phyloP scores from a whole-genome alignment of 495 filamentous ascomycete species.

The Penicillium robsamsonii region DNA sequence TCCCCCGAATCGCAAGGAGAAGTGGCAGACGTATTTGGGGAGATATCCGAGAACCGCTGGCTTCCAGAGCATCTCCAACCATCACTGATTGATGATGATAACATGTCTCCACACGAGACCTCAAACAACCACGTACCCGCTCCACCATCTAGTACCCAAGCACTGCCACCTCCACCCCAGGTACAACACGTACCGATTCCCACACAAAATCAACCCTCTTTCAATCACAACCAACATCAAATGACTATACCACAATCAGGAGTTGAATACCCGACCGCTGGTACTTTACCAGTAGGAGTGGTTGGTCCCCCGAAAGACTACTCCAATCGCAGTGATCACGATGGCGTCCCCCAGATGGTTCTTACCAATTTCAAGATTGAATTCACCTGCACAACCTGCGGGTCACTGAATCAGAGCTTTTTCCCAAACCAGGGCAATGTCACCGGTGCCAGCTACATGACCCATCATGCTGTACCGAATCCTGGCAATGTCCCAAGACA shows the following conservation, averaged over 20 bases:
- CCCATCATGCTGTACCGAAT: constrained; percentile 28
- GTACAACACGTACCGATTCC: constrained; percentile 25
- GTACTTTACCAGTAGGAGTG: constrained; percentile 22
- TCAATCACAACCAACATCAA: constrained; percentile 22
- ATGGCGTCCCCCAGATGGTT: constrained; percentile 32
- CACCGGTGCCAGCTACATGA: constrained; percentile 33
- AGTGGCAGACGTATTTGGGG: constrained; percentile 22
- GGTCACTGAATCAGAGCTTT: constrained; percentile 46
- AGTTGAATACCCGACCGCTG: constrained; percentile 22
- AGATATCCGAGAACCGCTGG: constrained; percentile 39
- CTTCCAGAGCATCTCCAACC: constrained; percentile 32
- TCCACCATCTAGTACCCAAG: constrained; percentile 26
- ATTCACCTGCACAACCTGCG: constrained; percentile 45
- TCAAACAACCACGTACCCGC: constrained; percentile 22
- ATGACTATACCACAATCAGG: constrained; percentile 25
- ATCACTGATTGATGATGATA: constrained; percentile 31
- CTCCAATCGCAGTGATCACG: constrained; percentile 25
- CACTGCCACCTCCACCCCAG: constrained; percentile 22
- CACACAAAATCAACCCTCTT: constrained; percentile 21
- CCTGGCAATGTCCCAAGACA: constrained; percentile 22
- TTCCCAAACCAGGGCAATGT: constrained; percentile 46
- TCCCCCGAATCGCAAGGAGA: constrained; percentile 26
- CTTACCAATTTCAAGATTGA: constrained; percentile 48
- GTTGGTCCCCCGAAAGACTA: constrained; percentile 29
- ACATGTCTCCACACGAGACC: constrained; percentile 26